These are phyloP conservation scores for Rhizopus stolonifer DNA, from an alignment of 371 early-diverging fungal species.

Conservation along the genomic window DNA sequence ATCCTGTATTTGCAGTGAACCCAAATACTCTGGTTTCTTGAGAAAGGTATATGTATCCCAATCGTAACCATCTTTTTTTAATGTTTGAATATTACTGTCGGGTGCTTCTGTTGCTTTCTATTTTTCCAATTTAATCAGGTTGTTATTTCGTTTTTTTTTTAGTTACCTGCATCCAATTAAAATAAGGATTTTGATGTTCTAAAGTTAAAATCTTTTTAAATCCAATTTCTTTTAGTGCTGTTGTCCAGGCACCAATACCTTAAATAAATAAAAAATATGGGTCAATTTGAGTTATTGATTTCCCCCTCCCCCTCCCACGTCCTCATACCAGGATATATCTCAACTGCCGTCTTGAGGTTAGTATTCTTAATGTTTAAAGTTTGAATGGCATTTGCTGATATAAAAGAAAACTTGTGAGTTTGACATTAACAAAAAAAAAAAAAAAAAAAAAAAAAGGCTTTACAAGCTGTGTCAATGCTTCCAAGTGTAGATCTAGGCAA, in stretches of 20 bases:
- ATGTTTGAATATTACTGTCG: constrained; percentile 14
- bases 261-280: background rate
- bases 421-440: too few relatives aligned
- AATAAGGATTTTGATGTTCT: constrained; percentile 32
- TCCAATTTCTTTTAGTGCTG: constrained; percentile 33
- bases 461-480: constrained; percentile 7
- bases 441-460: too few relatives aligned
- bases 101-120: background rate
- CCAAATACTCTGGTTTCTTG: constrained; percentile 33
- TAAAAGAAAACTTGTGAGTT: background rate
- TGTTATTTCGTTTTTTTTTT: background rate
- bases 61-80: constrained; percentile 48
- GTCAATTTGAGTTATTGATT: constrained; percentile 20
- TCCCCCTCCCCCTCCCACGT: background rate
- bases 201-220: constrained; percentile 36
- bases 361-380: constrained; percentile 21
- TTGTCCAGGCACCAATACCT: constrained; percentile 50
- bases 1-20: constrained; percentile 24
- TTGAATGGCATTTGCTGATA: background rate
- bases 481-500: constrained; percentile 7
- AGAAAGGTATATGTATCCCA: constrained; percentile 45
- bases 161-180: constrained; percentile 25
- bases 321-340: constrained; percentile 42
- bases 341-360: constrained; percentile 36
- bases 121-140: background rate